Percentiles rank a stretch among this genome's conserved stretches.
Conservation (phyloP, 306 rosid species). For the Ceratonia siliqua region DNA sequence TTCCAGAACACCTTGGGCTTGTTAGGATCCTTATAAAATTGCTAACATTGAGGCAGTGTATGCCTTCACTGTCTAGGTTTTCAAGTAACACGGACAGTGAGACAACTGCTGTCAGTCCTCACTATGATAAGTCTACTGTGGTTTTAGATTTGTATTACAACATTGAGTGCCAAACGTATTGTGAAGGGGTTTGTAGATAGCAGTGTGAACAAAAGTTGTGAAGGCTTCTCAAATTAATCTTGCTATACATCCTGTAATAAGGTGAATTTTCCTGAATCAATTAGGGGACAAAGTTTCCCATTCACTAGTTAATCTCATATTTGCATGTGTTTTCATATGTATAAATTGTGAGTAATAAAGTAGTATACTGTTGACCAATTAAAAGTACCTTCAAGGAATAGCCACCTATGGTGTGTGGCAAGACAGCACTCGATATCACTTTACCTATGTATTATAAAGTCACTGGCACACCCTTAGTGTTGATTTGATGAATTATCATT, state of each 20-base stretch:
- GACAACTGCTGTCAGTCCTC: slow-evolving; percentile 11
- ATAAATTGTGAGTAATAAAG: neutral
- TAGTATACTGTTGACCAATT: neutral
- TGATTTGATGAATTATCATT: slow-evolving; percentile 25
- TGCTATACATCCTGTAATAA: neutral
- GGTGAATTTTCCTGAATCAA: neutral
- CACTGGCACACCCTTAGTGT: no score
- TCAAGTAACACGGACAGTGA: slow-evolving; percentile 14
- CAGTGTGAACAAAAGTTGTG: neutral
- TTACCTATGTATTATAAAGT: no score
- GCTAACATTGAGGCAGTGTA: neutral
- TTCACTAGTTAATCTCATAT: neutral
- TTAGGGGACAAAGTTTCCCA: neutral
- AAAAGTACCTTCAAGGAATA: neutral
- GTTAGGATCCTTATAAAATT: neutral
- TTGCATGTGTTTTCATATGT: neutral
- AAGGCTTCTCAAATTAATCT: neutral
- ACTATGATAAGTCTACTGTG: slow-evolving; percentile 1
- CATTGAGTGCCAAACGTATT: neutral
- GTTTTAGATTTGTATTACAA: slow-evolving; percentile 4
- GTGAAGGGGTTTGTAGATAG: neutral
- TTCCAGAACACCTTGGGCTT: slow-evolving; percentile 13
- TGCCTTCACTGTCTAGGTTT: neutral
- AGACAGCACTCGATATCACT: neutral
- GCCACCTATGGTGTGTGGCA: neutral